Evolutionary conservation across 352 stramenopile species (phyloP).

Genomic region (Phytophthora citrophthora): DNA sequence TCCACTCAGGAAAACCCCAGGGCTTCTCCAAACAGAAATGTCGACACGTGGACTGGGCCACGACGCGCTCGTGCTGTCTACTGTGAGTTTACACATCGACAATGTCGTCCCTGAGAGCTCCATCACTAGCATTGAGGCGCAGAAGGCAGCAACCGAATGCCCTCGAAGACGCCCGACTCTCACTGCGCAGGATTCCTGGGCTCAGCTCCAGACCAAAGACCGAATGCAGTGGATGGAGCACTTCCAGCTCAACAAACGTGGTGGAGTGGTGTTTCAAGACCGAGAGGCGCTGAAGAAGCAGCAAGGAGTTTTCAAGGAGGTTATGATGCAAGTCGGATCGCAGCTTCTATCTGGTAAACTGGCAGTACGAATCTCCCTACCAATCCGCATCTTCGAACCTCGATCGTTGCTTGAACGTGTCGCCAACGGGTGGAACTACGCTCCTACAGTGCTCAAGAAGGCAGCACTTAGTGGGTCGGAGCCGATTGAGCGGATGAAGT

Average conservation of each 20-base stretch:
- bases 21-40: slow-evolving; percentile 8
- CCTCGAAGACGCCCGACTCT: slow-evolving; percentile 13
- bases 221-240: slow-evolving; percentile 61
- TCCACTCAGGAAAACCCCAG: not conserved
- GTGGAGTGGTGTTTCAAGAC: slow-evolving; percentile 70
- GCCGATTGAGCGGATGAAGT: slow-evolving; percentile 72
- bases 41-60: slow-evolving; percentile 15
- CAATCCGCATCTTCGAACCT: slow-evolving; percentile 80
- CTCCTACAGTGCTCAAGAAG: slow-evolving; percentile 77
- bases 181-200: slow-evolving; percentile 48
- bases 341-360: slow-evolving; percentile 75
- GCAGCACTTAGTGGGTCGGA: slow-evolving; percentile 54
- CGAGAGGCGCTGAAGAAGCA: slow-evolving; percentile 78
- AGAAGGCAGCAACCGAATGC: slow-evolving; percentile 28
- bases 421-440: slow-evolving; percentile 78
- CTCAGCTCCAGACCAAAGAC: slow-evolving; percentile 54
- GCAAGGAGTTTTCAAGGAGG: slow-evolving; percentile 80
- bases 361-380: slow-evolving; percentile 72
- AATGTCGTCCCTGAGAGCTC: slow-evolving; percentile 54
- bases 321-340: slow-evolving; percentile 78
- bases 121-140: slow-evolving; percentile 35
- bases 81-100: slow-evolving; percentile 63
- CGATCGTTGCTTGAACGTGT: slow-evolving; percentile 78
- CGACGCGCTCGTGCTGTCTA: slow-evolving; percentile 45
- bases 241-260: slow-evolving; percentile 79